Evolutionary conservation across 441 rosid species (phyloP), one percentile per base, ranked within the genome.

Genomic region (Brassica hybrid): DNA sequence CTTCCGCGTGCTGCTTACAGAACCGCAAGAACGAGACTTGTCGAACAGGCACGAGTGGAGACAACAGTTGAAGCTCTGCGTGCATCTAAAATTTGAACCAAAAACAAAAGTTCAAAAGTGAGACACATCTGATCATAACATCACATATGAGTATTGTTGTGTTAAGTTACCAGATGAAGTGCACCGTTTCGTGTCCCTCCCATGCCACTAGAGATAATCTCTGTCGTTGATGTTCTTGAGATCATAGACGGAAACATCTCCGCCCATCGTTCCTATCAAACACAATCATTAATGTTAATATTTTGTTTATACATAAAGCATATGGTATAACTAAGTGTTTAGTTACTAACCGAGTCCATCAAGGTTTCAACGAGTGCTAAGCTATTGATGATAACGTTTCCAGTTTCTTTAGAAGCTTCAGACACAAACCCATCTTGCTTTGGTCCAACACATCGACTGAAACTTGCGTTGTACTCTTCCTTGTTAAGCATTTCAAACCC

Each of bases 21-120:
- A 87, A 94, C 56, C 99, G 84, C n/a, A 96, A 85, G 78, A 96
- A 96, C 75, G 82, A 90, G 1, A 92, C 88, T 76, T 88, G 90
- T 2, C 99, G 86, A 65, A 91, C 91, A 5, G 99, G 99, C 19
- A 96, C 99, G 43, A 94, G 80, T 5, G 99, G 99, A 14, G 98
- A 92, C 5, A 94, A 83, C 21, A 92, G 86, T 82, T 90, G 98
- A 17, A 94, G 83, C 86, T 96, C 98, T 3, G 97, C 99, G 50
- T 87, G 89, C 99, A 96, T 89, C 99, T 94, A 75, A 17, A 65
- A n/a, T 61, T 17, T 45, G 38, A 72, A 14, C 52, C 45, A 21
- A 18, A 41, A 30, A 27, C 36, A 4, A 8, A 57, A 18, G 27
- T 18, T 54, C 16, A 16, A 23, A 27, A 23, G 1, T 62, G 12